Evolutionary conservation across 192 early-diverging fungal species (phyloP).

Genomic region (Coemansia sp.): DNA sequence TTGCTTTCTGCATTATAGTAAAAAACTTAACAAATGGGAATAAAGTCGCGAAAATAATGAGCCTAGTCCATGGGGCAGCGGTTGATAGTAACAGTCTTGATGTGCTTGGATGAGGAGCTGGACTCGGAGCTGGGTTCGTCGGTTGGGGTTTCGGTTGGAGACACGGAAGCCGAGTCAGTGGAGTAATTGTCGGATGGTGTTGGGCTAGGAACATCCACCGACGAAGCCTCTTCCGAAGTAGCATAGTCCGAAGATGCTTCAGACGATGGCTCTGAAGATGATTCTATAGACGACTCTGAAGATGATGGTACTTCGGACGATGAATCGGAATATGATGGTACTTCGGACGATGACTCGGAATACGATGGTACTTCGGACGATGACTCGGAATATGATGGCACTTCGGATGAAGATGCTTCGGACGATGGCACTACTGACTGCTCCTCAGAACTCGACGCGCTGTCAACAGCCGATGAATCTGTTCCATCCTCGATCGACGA

Average conservation of each 20-base stretch:
- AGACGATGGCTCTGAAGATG: no score
- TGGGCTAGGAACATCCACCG: background rate
- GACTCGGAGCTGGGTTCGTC: background rate
- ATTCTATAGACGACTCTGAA: no score
- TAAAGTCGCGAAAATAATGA: background rate
- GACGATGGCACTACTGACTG: no score
- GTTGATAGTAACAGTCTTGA: conserved; percentile 2
- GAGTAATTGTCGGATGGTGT: background rate
- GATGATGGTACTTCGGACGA: no score
- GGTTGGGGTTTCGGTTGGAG: background rate
- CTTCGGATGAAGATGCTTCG: no score
- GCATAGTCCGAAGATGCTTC: background rate
- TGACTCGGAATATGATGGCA: no score
- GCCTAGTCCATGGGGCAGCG: conserved; percentile 13
- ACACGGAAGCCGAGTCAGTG: background rate
- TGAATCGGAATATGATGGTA: no score
- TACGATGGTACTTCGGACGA: no score
- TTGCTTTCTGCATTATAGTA: conserved; percentile 26
- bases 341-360: no score
- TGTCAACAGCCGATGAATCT: no score
- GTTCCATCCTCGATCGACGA: background rate
- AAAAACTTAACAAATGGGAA: background rate
- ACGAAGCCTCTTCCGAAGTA: background rate
- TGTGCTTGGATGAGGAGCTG: background rate
- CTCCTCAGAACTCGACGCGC: no score